Conservation (phyloP, 148 eudicot species). For the Dianthus caryophyllus region DNA sequence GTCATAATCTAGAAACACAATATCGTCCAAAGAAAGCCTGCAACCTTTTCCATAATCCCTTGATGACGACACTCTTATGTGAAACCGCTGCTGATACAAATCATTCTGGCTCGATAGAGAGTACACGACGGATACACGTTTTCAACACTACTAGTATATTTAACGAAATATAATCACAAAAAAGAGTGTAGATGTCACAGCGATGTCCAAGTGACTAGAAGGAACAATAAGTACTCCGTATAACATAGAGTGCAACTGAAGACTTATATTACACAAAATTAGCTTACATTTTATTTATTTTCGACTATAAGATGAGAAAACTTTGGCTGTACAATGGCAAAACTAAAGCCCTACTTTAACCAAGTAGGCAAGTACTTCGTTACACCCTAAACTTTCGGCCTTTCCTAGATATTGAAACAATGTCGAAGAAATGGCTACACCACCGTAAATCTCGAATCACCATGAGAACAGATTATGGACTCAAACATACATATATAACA, state of each 20-base stretch:
- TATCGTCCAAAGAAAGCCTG: background rate
- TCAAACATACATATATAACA: background rate
- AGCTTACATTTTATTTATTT: background rate
- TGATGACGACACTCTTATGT: no score
- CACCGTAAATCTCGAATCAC: conserved; percentile 1
- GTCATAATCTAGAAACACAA: background rate
- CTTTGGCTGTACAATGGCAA: conserved; percentile 23
- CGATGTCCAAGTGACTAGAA: background rate
- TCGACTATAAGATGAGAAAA: conserved; percentile 1
- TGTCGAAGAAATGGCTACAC: background rate
- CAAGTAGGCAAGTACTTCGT: background rate
- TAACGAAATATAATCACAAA: no score
- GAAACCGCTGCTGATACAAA: background rate
- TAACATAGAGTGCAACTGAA: background rate
- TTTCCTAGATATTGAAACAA: conserved; percentile 7
- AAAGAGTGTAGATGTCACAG: no score
- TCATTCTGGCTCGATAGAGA: no score
- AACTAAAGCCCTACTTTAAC: background rate
- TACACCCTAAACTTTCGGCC: background rate
- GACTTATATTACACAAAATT: background rate
- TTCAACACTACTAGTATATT: no score
- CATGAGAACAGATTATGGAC: conserved; percentile 7
- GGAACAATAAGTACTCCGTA: background rate
- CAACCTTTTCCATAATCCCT: background rate
- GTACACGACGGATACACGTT: background rate